Evolutionary conservation across 2,329 filamentous ascomycete species (phyloP), one percentile per base, ranked within the genome.

Genomic region (Iodosphaeria phyllophila): DNA sequence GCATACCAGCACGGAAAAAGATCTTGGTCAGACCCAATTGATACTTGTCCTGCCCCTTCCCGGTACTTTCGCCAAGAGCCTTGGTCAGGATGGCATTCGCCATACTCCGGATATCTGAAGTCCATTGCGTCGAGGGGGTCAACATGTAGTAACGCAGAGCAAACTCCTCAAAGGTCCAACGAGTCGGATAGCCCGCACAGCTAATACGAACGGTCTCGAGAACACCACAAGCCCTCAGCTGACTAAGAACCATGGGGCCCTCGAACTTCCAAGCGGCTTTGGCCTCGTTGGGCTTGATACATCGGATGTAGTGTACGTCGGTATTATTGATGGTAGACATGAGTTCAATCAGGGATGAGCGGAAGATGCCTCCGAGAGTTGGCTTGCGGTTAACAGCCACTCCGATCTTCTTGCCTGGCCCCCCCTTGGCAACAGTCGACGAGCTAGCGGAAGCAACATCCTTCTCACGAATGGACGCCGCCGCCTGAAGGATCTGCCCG

Each of bases 101-200:
- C 78, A 98, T 92, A 30, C 84, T 63, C 26, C 82, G 71, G 37
- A 98, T 92, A 47, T 95, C 84, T 0, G 82, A 74, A 4, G 84
- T 92, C 86, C 89, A 95, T 40, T 79, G 67, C 11, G 64, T 62
- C 4, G 89, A 95, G 25, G 74, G 82, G 23, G 92, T 80, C 34
- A 98, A 61, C 82, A 98, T 93, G 58, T 98, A 98, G 57, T 98
- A 98, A 32, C 89, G 73, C 30, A 93, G 60, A 11, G 89, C 89
- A 50, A 98, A 98, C 47, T 98, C 89, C 45, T 98, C 89, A 45
- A 93, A 98, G 0, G 89, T 95, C 91, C 89, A 98, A 46, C 89
- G 66, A 22, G 89, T 95, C 10, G 89, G 89, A 45, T 98, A 98
- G 32, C 89, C 89, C 34, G 89, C 89, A 47, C 79, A 91, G 55